Conservation (phyloP, 306 rosid genomes). For the Prinsepia uniflora region DNA sequence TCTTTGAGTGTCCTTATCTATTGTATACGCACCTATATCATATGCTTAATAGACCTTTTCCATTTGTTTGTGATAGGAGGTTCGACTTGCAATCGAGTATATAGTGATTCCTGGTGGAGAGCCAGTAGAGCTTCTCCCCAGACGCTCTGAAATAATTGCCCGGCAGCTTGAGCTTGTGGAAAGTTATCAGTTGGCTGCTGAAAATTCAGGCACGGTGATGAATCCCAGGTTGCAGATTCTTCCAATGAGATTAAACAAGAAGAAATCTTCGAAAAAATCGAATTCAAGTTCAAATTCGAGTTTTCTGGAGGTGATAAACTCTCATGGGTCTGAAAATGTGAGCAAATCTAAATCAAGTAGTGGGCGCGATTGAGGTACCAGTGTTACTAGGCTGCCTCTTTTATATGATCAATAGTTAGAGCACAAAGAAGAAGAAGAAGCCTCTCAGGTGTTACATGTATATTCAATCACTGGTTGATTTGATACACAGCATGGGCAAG, state of each 20-base stretch:
- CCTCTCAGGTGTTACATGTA: conserved; percentile 31
- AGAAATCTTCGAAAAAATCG: conserved; percentile 29
- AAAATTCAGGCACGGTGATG: conserved; percentile 82
- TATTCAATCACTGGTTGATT: conserved; percentile 34
- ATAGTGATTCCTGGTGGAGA: conserved; percentile 99
- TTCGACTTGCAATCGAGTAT: conserved; percentile 93
- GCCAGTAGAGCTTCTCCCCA: conserved; percentile 95
- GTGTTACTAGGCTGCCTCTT: conserved; percentile 66
- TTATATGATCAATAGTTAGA: conserved; percentile 48
- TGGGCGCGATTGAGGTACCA: conserved; percentile 36
- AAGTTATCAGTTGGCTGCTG: conserved; percentile 87
- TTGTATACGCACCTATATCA: not conserved
- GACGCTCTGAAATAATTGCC: conserved; percentile 83
- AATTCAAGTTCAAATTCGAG: conserved; percentile 44
- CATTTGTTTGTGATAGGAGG: conserved; percentile 59
- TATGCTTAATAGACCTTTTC: not conserved
- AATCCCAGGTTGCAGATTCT: conserved; percentile 97
- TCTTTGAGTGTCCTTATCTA: too few relatives aligned
- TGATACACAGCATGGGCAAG: conserved; percentile 28
- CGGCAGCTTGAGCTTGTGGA: conserved; percentile 87
- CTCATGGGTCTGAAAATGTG: too few relatives aligned
- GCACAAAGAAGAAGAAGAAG: not conserved
- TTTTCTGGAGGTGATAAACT: conserved; percentile 30
- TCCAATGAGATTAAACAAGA: conserved; percentile 58
- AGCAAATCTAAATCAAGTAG: conserved; percentile 25